Percentiles rank a stretch among this genome's conserved stretches.
phyloP scores from a whole-genome alignment of 2,329 filamentous ascomycete genomes.

The Pleurostoma richardsiae region DNA sequence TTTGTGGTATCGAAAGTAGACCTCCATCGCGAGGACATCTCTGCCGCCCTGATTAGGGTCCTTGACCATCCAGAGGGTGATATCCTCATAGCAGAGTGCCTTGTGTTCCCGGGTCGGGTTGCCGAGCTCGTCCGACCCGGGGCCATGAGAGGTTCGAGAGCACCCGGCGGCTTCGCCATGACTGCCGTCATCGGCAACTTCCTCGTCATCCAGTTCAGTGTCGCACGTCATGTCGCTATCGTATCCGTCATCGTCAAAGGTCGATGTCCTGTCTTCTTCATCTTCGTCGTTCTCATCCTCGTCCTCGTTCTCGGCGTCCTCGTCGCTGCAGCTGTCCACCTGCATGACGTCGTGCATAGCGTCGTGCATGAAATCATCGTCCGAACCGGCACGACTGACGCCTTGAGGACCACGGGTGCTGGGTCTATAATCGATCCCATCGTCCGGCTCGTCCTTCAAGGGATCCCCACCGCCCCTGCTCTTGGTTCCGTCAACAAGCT shows the following conservation, averaged over 20 bases:
- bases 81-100: neutral
- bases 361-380: slow-evolving; percentile 2
- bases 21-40: neutral
- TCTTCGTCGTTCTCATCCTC: neutral
- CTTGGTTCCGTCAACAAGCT: slow-evolving; percentile 18
- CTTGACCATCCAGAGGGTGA: neutral
- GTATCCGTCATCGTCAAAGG: neutral
- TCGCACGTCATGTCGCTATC: neutral
- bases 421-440: neutral
- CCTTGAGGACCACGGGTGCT: neutral
- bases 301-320: neutral
- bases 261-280: neutral
- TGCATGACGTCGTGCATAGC: neutral
- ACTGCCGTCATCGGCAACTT: neutral
- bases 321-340: neutral
- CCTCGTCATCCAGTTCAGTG: neutral
- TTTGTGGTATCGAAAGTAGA: neutral
- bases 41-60: neutral
- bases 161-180: neutral
- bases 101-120: neutral
- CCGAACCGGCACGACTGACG: slow-evolving; percentile 3
- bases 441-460: slow-evolving; percentile 9
- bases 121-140: neutral
- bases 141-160: neutral
- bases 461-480: slow-evolving; percentile 13